Evolutionary conservation across 352 stramenopile species (phyloP).

Genomic region (Globisporangium barbulae): DNA sequence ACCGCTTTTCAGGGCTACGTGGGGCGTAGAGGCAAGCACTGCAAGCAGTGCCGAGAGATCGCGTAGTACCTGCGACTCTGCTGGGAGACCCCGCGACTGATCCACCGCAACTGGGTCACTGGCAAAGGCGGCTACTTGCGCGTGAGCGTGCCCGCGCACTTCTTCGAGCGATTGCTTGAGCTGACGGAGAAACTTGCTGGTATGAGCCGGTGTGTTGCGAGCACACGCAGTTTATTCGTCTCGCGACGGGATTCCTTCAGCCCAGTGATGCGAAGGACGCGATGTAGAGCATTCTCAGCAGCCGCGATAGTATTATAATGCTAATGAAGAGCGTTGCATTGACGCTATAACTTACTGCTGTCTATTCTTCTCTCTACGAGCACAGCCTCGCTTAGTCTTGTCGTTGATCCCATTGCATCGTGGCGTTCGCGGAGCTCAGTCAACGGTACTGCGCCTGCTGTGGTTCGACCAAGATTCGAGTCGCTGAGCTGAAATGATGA

Average conservation of each 20-base stretch:
- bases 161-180: background rate
- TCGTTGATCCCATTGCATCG: no score
- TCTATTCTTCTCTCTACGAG: no score
- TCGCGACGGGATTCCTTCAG: background rate
- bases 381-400: no score
- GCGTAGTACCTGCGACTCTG: background rate
- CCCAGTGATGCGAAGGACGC: background rate
- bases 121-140: background rate
- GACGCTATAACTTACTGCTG: background rate
- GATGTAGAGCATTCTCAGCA: no score
- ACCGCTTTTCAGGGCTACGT: background rate
- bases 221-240: background rate
- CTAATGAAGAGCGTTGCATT: no score
- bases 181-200: background rate
- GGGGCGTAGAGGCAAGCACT: background rate
- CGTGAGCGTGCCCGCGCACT: background rate
- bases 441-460: no score
- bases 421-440: no score
- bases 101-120: background rate
- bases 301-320: no score
- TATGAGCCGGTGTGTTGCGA: background rate
- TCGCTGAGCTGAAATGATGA: no score
- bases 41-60: background rate
- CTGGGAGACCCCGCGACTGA: background rate
- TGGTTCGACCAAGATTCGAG: no score